phyloP scores from a whole-genome alignment of 345 rosid genomes.

The Lepidium aucheri region DNA sequence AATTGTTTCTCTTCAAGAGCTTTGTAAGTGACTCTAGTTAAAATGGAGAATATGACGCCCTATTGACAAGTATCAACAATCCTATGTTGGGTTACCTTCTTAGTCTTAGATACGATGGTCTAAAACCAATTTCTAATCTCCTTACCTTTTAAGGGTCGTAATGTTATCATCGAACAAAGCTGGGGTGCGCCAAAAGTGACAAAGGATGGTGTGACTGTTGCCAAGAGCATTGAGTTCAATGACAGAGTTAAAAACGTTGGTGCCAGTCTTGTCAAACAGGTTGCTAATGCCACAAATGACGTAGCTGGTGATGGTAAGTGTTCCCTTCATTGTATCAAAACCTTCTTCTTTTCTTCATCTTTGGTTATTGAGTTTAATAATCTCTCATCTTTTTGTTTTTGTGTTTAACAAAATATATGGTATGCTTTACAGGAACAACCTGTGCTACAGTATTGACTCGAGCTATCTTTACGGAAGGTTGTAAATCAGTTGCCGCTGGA shows the following conservation, averaged over 20 bases:
- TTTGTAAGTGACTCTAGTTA: neutral
- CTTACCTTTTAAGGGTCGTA: slow-evolving; percentile 55
- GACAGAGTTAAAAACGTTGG: slow-evolving; percentile 85
- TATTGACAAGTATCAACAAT: neutral
- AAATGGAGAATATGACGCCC: too few species aligned
- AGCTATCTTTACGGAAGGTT: slow-evolving; percentile 85
- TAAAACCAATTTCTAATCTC: neutral
- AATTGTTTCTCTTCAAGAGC: neutral
- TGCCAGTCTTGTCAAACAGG: slow-evolving; percentile 99
- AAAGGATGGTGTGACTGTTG: slow-evolving; percentile 97
- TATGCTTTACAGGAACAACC: slow-evolving; percentile 59
- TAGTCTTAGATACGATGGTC: neutral
- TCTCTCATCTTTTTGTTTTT: neutral
- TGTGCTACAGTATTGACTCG: slow-evolving; percentile 88
- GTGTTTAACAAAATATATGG: neutral
- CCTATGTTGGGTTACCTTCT: neutral
- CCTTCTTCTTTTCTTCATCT: neutral
- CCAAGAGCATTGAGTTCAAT: slow-evolving; percentile 90
- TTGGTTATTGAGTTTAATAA: neutral
- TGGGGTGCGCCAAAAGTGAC: slow-evolving; percentile 96
- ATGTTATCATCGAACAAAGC: slow-evolving; percentile 90
- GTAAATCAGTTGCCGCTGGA: slow-evolving; percentile 98
- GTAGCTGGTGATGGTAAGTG: slow-evolving; percentile 88
- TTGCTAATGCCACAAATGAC: slow-evolving; percentile 97
- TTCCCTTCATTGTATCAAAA: neutral